Evolutionary conservation across 2,329 filamentous ascomycete genomes (phyloP).

Genomic region (Hyphodiscus sp.): DNA sequence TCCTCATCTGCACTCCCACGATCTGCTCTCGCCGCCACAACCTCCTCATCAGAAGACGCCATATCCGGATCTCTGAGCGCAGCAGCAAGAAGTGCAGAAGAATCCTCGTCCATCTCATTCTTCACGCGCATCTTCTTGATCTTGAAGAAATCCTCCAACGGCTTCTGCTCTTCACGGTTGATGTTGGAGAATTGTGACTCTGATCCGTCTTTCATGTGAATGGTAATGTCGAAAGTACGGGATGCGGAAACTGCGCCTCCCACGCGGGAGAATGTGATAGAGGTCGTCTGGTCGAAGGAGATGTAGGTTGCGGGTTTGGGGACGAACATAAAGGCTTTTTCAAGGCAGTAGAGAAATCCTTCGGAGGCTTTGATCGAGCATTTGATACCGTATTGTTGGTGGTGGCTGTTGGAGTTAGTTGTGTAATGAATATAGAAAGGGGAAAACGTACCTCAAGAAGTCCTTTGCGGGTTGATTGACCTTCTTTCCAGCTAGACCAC

Average conservation of each 20-base stretch:
- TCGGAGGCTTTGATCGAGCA: conserved; percentile 99
- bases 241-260: conserved; percentile 89
- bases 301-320: conserved; percentile 98
- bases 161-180: conserved; percentile 94
- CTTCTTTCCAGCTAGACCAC: conserved; percentile 89
- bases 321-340: conserved; percentile 98
- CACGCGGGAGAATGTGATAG: conserved; percentile 92
- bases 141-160: conserved; percentile 96
- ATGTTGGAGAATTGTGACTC: conserved; percentile 99
- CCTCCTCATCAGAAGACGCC: conserved; percentile 67
- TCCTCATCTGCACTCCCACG: conserved; percentile 94
- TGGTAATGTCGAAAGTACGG: conserved; percentile 94
- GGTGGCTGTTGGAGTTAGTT: conserved; percentile 53
- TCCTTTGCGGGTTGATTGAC: conserved; percentile 90
- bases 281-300: conserved; percentile 84
- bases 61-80: conserved; percentile 80
- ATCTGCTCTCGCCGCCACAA: conserved; percentile 62
- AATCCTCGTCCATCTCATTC: conserved; percentile 96
- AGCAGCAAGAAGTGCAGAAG: conserved; percentile 64
- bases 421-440: conserved; percentile 1
- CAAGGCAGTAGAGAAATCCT: conserved; percentile 91
- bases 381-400: conserved; percentile 91
- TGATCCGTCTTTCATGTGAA: conserved; percentile 82
- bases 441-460: conserved; percentile 62
- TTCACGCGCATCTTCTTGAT: conserved; percentile 91